These are phyloP conservation scores for Salix koriyanagi DNA, from an alignment of 345 rosid species.

Conservation along the genomic window DNA sequence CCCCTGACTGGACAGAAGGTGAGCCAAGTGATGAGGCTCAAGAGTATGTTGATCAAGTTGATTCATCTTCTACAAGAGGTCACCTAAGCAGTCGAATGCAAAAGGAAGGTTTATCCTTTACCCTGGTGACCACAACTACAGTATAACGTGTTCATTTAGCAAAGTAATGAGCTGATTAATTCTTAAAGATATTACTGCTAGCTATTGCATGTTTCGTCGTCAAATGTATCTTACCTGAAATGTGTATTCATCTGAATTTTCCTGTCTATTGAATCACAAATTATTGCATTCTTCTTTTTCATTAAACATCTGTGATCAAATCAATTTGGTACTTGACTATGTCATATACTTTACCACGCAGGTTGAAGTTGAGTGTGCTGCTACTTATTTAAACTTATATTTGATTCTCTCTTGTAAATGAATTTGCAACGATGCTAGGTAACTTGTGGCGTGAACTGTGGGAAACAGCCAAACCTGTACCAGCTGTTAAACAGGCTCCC, in stretches of 20 bases:
- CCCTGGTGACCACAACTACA: neutral
- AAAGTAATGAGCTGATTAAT: no score
- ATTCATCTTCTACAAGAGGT: slow-evolving; percentile 53
- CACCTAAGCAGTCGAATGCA: slow-evolving; percentile 92
- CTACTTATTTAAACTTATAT: neutral
- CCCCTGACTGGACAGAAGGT: slow-evolving; percentile 91
- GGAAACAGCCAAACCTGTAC: slow-evolving; percentile 84
- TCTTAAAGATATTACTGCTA: no score
- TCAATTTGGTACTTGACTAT: no score
- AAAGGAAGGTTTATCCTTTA: slow-evolving; percentile 66
- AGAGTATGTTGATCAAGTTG: slow-evolving; percentile 33
- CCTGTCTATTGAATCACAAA: no score
- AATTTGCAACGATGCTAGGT: slow-evolving; percentile 41
- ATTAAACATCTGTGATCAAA: no score
- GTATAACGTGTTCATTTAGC: no score
- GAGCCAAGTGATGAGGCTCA: slow-evolving; percentile 41
- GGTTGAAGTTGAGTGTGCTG: neutral
- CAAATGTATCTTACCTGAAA: no score
- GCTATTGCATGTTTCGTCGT: no score
- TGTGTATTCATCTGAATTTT: no score
- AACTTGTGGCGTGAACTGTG: slow-evolving; percentile 95
- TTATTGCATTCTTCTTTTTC: no score
- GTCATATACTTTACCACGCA: neutral
- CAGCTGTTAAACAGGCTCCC: slow-evolving; percentile 88
- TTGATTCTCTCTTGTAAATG: slow-evolving; percentile 6